Conservation (phyloP, 331 rosid genomes). For the Cydonia oblonga region DNA sequence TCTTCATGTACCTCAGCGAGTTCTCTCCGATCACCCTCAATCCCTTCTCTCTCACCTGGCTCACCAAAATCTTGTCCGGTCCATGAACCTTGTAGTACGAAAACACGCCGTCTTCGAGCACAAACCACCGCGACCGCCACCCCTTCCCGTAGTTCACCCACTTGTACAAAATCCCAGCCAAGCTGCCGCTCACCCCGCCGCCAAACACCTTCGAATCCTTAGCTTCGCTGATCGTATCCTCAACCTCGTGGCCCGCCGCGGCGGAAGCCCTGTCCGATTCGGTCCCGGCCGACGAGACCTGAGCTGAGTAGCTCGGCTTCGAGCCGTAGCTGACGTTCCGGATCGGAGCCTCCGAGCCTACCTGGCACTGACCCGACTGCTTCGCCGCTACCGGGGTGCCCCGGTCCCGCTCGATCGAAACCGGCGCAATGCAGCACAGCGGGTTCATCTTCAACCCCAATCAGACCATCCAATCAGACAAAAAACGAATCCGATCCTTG, state of each 20-base stretch:
- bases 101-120: constrained; percentile 90
- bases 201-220: constrained; percentile 54
- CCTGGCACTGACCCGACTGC: constrained; percentile 41
- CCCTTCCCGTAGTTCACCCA: constrained; percentile 99
- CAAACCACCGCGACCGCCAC: constrained; percentile 95
- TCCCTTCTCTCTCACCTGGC: constrained; percentile 71
- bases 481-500: neutral
- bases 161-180: constrained; percentile 85
- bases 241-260: constrained; percentile 33
- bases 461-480: neutral
- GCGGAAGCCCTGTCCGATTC: constrained; percentile 43
- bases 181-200: constrained; percentile 46
- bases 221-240: constrained; percentile 31
- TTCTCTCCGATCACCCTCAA: constrained; percentile 83
- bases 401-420: constrained; percentile 89
- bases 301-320: constrained; percentile 47
- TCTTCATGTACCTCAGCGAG: constrained; percentile 55
- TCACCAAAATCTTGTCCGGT: constrained; percentile 79
- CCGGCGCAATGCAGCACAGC: constrained; percentile 99
- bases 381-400: constrained; percentile 33
- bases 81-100: constrained; percentile 97
- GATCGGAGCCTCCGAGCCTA: constrained; percentile 45
- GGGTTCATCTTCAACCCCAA: constrained; percentile 54
- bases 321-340: constrained; percentile 39
- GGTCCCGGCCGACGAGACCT: constrained; percentile 44